Evolutionary conservation across 192 early-diverging fungal species (phyloP), one percentile per base, ranked within the genome.

Genomic region (Backusella tarrabulga): DNA sequence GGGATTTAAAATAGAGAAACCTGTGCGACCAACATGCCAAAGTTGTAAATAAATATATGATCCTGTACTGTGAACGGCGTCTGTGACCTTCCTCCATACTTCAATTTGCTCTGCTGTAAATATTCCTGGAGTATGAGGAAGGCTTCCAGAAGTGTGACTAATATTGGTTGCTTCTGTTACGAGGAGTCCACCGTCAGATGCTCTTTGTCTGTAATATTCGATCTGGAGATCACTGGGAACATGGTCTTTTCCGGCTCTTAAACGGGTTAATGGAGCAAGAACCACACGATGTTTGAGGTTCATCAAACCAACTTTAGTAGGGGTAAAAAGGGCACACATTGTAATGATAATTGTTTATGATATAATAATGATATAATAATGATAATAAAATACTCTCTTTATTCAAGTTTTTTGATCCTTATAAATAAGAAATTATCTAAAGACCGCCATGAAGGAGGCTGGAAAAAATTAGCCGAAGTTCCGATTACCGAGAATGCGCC

Each of bases 11-110:
- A 19, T 5, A 3, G 74, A 76, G 56, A 19, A 66, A 12, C 21
- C 32, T 19, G 71, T 67, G 32, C 79, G 75, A 29, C 79, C 75
- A 50, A 52, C 17, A 38, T 83, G 80, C 90, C 67, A 91, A 50
- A 91, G 77, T 78, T 91, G 90, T 7, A 80, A 75, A 72, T 77
- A 91, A 63, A 91, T 89, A 75, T 77, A 67, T 11, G 85, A 84
- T 6, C 88, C 89, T 71, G 86, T 80, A 15, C 70, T 82, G 70
- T 90, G 88, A 9, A 90, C 89, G 14, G 86, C 86, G 19, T 87
- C 80, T 3, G 89, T 89, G 34, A 82, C 66, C 71, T 80, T 46
- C 56, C 85, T 87, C 90, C 90, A 91, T 12, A 54, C 82, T 19
- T 52, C 72, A 6, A 83, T 72, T 67, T 88, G 88, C 7, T 80